Percentiles rank a stretch among this genome's conserved stretches.
These are phyloP conservation scores for Exophiala xenobiotica DNA, from an alignment of 2,329 filamentous ascomycete species.

Conservation along the genomic window DNA sequence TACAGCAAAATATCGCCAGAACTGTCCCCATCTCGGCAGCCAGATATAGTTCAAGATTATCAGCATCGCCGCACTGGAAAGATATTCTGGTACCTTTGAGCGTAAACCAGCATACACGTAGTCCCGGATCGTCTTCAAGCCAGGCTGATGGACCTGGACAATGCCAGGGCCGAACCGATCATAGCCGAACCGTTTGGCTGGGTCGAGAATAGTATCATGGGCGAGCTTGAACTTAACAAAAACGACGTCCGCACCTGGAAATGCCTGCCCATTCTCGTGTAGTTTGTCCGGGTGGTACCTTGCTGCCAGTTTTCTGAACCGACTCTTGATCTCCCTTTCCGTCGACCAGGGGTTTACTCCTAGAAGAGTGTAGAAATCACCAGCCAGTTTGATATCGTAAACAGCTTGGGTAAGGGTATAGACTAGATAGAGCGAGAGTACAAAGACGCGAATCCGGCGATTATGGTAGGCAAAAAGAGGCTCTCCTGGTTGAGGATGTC, in stretches of 20 bases:
- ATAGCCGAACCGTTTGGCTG: constrained; percentile 78
- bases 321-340: constrained; percentile 76
- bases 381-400: constrained; percentile 68
- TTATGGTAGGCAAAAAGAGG: constrained; percentile 71
- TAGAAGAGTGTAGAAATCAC: constrained; percentile 78
- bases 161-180: constrained; percentile 80
- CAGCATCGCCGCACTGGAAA: constrained; percentile 37
- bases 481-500: constrained; percentile 68
- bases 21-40: constrained; percentile 28
- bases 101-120: constrained; percentile 68
- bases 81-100: constrained; percentile 41
- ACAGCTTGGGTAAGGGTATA: constrained; percentile 95
- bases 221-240: constrained; percentile 84
- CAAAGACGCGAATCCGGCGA: constrained; percentile 76
- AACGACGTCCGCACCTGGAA: constrained; percentile 40
- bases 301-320: constrained; percentile 73
- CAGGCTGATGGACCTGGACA: constrained; percentile 53
- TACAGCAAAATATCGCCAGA: constrained; percentile 56
- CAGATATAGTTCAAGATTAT: constrained; percentile 31
- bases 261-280: constrained; percentile 32
- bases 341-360: constrained; percentile 64
- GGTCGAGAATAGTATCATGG: constrained; percentile 76
- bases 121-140: constrained; percentile 62
- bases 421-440: constrained; percentile 78
- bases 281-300: constrained; percentile 83